These are phyloP conservation scores for Ophiobolus disseminans DNA, from an alignment of 2,329 filamentous ascomycete species.

Conservation along the genomic window DNA sequence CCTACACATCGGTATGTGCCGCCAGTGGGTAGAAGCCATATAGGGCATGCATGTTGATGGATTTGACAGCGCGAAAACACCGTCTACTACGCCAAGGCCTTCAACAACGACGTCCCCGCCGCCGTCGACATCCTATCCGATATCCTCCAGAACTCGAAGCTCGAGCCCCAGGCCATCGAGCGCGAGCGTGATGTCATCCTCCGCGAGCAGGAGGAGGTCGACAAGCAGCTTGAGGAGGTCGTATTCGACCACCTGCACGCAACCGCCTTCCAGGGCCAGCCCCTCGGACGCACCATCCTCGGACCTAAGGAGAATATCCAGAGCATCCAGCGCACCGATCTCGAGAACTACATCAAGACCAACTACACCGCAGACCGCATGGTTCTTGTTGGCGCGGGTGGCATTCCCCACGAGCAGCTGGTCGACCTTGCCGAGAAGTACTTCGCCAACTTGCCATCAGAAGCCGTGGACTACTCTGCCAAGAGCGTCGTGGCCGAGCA, in stretches of 20 bases:
- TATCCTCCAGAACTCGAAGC: slow-evolving; percentile 99
- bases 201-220: slow-evolving; percentile 98
- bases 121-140: slow-evolving; percentile 98
- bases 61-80: slow-evolving; percentile 87
- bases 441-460: slow-evolving; percentile 80
- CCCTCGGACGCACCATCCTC: slow-evolving; percentile 95
- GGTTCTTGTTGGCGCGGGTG: slow-evolving; percentile 95
- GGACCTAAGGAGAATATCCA: slow-evolving; percentile 98
- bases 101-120: slow-evolving; percentile 96
- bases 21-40: background rate
- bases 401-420: slow-evolving; percentile 90
- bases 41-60: slow-evolving; percentile 34
- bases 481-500: slow-evolving; percentile 73
- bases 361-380: slow-evolving; percentile 99
- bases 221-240: slow-evolving; percentile 99
- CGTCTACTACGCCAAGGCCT: slow-evolving; percentile 99
- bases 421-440: slow-evolving; percentile 97
- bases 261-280: slow-evolving; percentile 95
- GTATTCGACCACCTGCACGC: slow-evolving; percentile 99
- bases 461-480: slow-evolving; percentile 76
- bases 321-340: slow-evolving; percentile 89
- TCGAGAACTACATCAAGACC: slow-evolving; percentile 96
- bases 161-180: slow-evolving; percentile 91
- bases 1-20: slow-evolving; percentile 90
- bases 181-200: slow-evolving; percentile 98